A percentile compares a stretch with the other conserved stretches of the same genome.
These are phyloP conservation scores for Ilyonectria mors-panacis DNA, from an alignment of 2,329 filamentous ascomycete species.

Conservation along the genomic window DNA sequence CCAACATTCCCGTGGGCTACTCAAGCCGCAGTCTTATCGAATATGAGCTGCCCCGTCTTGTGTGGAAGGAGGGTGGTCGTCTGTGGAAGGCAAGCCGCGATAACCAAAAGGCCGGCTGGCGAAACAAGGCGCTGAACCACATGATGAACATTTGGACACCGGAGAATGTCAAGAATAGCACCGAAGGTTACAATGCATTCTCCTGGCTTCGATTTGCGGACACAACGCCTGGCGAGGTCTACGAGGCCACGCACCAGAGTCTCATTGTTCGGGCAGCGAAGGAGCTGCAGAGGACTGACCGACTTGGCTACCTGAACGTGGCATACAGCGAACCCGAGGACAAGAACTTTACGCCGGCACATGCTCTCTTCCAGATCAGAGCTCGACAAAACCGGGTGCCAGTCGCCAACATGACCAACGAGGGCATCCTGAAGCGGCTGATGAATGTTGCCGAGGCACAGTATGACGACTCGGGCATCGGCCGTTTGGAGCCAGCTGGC, in stretches of 20 bases:
- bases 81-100: constrained; percentile 80
- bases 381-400: constrained; percentile 77
- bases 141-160: constrained; percentile 93
- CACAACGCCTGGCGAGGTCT: constrained; percentile 80
- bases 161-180: constrained; percentile 79
- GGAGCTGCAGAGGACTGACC: constrained; percentile 67
- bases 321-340: constrained; percentile 78
- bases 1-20: constrained; percentile 84
- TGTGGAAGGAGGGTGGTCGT: constrained; percentile 87
- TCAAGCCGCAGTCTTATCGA: constrained; percentile 90
- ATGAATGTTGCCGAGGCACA: constrained; percentile 81
- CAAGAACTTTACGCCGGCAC: constrained; percentile 76
- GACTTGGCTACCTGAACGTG: constrained; percentile 77
- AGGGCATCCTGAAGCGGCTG: constrained; percentile 81
- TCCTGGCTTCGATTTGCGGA: constrained; percentile 94
- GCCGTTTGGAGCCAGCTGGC: constrained; percentile 85
- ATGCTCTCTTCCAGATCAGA: constrained; percentile 86
- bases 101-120: constrained; percentile 85
- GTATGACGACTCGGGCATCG: constrained; percentile 80
- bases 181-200: constrained; percentile 76
- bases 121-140: constrained; percentile 81
- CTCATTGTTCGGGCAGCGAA: constrained; percentile 82
- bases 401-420: constrained; percentile 77
- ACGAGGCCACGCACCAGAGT: constrained; percentile 76
- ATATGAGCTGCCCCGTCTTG: constrained; percentile 83